Evolutionary conservation across 2,329 filamentous ascomycete species (phyloP), one percentile per base, ranked within the genome.

Genomic region (Cladobotryum mycophilum): DNA sequence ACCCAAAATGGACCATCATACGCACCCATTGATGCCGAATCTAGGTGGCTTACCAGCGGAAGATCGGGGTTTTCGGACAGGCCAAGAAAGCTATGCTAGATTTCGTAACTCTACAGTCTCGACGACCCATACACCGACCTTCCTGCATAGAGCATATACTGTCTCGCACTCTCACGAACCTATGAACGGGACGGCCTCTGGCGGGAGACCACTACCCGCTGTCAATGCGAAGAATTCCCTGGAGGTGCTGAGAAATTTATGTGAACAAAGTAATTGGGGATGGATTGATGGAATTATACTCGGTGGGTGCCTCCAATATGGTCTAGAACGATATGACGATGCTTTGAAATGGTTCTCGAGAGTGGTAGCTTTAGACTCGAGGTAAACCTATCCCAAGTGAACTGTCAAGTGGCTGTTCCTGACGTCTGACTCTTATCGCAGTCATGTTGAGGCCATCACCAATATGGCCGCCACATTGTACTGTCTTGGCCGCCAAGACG

Each of bases 211-310:
- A 11, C 74, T 76, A 1, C 73, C 77, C 4, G 63, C 78, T 18
- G 66, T 74, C 6, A 49, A 80, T 56, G 89, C 89, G 8, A 79
- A 76, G 43, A 74, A 79, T 6, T 86, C 87, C 2, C 69, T 95
- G 17, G 81, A 88, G 36, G 81, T 89, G 60, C 74, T 96, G 17
- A 83, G 81, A 14, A 81, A 76, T 56, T 70, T 95, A 6, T 95
- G 89, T 63, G 82, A 87, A 60, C 85, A 92, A 64, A 89, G 85
- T 60, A 79, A 78, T 9, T 93, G 89, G 88, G 80, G 83, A 59
- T 99, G 93, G 93, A 80, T 90, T 48, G 92, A 97, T 63, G 93
- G 93, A 2, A 91, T 97, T 74, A 75, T 97, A 37, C 75, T 97
- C 6, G 89, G 88, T 37, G 93, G 93, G 2, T 97, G 93, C 69